Evolutionary conservation across 805 yeast genomes (phyloP), one percentile per base, ranked within the genome.

Genomic region (Cyberlindnera lachancei): DNA sequence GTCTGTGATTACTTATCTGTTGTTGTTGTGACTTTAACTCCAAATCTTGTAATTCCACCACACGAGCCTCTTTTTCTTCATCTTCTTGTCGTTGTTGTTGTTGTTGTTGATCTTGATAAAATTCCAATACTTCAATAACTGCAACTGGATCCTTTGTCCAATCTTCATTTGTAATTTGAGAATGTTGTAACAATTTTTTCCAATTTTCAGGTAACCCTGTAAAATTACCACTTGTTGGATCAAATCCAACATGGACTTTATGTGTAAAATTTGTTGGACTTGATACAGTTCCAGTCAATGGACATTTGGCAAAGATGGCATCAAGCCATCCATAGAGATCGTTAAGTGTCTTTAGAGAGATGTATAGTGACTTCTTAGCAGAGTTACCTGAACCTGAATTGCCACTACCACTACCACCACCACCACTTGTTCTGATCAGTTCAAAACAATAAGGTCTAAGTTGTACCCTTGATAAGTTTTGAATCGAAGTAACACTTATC

Each of bases 201-300:
- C 98, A 92, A 44, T 86, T 92, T 11, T 78, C 78, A 2, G 98
- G 99, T 44, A 92, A 70, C 5, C 96, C 98, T 1, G 94, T 86
- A 56, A 82, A 88, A 29, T 80, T 81, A 9, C 96, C 96, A 31
- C 67, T 70, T 18, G 82, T 78, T 4, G 92, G 90, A 53, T 83
- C 94, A 48, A 79, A 82, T 1, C 88, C 88, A 17, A 83, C 90
- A 54, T 83, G 92, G 13, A 88, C 96, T 50, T 79, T 83, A 55
- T 94, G 98, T 9, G 95, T 86, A 56, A 90, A 90, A 56, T 90
- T 88, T 13, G 90, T 84, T 7, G 99, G 99, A 24, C 78, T 79
- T 3, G 96, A 87, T 9, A 92, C 96, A 16, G 74, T 63, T 22
- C 70, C 61, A 19, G 66, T 44, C 20, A 71, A 60, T 1, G 88